Evolutionary conservation across 768 basidiomycete genomes (phyloP).

Genomic region (Kwoniella botswanensis): DNA sequence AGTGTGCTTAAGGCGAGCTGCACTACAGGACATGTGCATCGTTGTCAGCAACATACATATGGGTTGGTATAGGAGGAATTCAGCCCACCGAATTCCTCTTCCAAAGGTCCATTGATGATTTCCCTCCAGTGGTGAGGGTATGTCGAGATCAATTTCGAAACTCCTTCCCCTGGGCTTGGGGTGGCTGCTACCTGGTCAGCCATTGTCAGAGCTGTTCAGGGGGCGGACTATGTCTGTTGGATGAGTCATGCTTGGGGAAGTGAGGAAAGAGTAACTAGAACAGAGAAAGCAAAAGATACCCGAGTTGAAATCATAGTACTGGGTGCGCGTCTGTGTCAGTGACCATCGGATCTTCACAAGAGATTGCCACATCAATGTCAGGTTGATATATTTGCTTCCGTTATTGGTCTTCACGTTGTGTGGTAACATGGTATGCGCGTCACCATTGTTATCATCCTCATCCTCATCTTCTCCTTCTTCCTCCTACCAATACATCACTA

Average conservation of each 20-base stretch:
- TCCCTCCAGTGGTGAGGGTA: constrained; percentile 30
- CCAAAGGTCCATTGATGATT: constrained; percentile 30
- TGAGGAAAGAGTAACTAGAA: too few species aligned
- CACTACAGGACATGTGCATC: constrained; percentile 11
- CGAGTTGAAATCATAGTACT: too few species aligned
- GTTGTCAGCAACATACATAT: not conserved
- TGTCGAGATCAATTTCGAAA: not conserved
- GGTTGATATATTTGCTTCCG: not conserved
- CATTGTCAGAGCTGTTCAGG: too few species aligned
- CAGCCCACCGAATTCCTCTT: constrained; percentile 31
- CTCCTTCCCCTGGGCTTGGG: not conserved
- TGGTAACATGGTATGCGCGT: not conserved
- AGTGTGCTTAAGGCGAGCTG: constrained; percentile 25
- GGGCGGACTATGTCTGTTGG: too few species aligned
- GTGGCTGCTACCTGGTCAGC: not conserved
- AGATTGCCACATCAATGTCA: not conserved
- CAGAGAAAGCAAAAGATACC: too few species aligned
- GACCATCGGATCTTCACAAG: not conserved
- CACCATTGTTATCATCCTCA: constrained; percentile 3
- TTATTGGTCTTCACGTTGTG: not conserved
- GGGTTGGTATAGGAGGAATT: not conserved
- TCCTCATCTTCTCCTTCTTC: too few species aligned
- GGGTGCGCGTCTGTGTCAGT: too few species aligned
- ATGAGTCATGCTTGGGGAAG: too few species aligned
- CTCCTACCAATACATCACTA: not conserved